These are phyloP conservation scores for Thozetella sp. DNA, from an alignment of 495 filamentous ascomycete species.

Conservation along the genomic window DNA sequence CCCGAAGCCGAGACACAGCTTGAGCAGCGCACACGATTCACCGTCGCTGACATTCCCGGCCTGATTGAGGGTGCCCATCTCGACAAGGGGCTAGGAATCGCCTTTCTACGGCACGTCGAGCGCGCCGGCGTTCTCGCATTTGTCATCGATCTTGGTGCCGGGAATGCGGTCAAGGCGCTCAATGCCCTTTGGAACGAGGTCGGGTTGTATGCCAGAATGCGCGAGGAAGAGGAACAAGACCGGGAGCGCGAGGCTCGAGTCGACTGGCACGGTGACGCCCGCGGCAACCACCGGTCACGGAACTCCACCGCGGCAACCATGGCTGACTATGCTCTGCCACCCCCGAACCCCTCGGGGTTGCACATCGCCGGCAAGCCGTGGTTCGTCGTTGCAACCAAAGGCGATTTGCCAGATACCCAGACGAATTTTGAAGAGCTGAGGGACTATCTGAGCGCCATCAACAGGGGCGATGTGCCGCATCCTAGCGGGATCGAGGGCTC, in stretches of 20 bases:
- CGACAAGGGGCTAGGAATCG: slow-evolving; percentile 87
- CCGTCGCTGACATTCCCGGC: slow-evolving; percentile 94
- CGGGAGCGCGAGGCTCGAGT: slow-evolving; percentile 46
- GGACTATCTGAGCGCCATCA: slow-evolving; percentile 65
- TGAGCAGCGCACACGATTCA: slow-evolving; percentile 72
- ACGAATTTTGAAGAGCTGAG: slow-evolving; percentile 73
- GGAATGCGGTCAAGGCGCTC: slow-evolving; percentile 76
- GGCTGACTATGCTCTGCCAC: slow-evolving; percentile 27
- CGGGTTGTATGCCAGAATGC: slow-evolving; percentile 78
- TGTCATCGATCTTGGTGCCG: slow-evolving; percentile 82
- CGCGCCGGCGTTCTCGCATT: slow-evolving; percentile 91
- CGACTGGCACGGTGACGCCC: slow-evolving; percentile 36
- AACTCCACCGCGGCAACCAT: slow-evolving; percentile 28
- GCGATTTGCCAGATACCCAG: slow-evolving; percentile 78
- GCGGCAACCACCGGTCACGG: slow-evolving; percentile 13
- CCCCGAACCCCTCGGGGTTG: slow-evolving; percentile 32
- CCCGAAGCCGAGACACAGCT: slow-evolving; percentile 28
- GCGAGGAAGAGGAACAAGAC: slow-evolving; percentile 58
- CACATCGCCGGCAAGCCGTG: slow-evolving; percentile 88
- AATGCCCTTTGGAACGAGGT: slow-evolving; percentile 88
- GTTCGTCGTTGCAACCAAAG: slow-evolving; percentile 97
- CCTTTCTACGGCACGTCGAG: slow-evolving; percentile 93
- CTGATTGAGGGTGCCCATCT: slow-evolving; percentile 88
- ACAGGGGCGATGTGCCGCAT: slow-evolving; percentile 60
- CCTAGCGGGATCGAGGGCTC: slow-evolving; percentile 68